Evolutionary conservation across 805 yeast genomes (phyloP).

Genomic region (Hanseniaspora jakobsenii): DNA sequence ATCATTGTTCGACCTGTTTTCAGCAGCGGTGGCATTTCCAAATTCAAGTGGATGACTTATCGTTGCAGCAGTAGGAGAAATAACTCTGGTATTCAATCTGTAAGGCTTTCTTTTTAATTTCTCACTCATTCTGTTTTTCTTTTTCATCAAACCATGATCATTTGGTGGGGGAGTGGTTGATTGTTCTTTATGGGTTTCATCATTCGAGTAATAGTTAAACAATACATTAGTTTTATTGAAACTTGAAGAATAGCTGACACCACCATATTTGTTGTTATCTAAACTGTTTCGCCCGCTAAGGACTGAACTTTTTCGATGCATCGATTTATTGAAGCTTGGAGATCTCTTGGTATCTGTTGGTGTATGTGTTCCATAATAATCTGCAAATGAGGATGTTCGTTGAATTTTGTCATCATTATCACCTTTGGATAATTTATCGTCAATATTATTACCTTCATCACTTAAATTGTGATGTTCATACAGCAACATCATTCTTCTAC

Average conservation of each 20-base stretch:
- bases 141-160: neutral
- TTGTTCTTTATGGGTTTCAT: neutral
- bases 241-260: slow-evolving; percentile 4
- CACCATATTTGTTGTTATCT: slow-evolving; percentile 10
- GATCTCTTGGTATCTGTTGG: slow-evolving; percentile 9
- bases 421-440: neutral
- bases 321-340: slow-evolving; percentile 2
- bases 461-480: slow-evolving; percentile 15
- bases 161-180: neutral
- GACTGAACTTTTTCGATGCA: slow-evolving; percentile 4
- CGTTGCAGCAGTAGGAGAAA: slow-evolving; percentile 9
- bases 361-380: neutral
- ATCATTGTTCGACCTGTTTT: no score
- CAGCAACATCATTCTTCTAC: slow-evolving; percentile 15
- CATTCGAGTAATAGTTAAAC: slow-evolving; percentile 3
- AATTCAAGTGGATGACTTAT: no score
- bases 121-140: slow-evolving; percentile 6
- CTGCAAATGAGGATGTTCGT: neutral
- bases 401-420: neutral
- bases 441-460: neutral
- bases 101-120: slow-evolving; percentile 14
- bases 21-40: no score
- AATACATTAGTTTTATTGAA: slow-evolving; percentile 7
- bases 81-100: slow-evolving; percentile 13
- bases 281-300: slow-evolving; percentile 6